Evolutionary conservation across 1,284 basidiomycete genomes (phyloP).

Genomic region (Inonotus hispidus): DNA sequence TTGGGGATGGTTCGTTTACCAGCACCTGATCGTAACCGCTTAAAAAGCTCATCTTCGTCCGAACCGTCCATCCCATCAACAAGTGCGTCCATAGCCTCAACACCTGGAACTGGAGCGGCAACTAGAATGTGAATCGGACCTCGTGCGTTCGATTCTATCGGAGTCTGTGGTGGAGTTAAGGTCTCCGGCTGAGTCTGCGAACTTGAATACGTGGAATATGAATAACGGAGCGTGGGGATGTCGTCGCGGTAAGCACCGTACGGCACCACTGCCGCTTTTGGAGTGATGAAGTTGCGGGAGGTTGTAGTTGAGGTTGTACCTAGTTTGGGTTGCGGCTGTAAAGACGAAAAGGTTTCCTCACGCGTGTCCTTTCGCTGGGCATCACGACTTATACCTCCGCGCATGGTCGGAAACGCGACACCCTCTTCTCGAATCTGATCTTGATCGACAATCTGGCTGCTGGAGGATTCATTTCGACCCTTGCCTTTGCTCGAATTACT

Average conservation of each 20-base stretch:
- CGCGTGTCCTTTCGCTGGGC: neutral
- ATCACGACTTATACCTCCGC: neutral
- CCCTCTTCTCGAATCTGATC: slow-evolving; percentile 5
- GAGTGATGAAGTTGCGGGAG: slow-evolving; percentile 4
- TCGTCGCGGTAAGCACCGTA: slow-evolving; percentile 15
- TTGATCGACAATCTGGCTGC: neutral
- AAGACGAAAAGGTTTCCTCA: neutral
- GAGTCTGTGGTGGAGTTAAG: slow-evolving; percentile 28
- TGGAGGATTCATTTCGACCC: slow-evolving; percentile 1
- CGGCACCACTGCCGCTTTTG: slow-evolving; percentile 2
- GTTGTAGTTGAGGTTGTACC: neutral
- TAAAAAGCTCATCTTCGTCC: slow-evolving; percentile 45
- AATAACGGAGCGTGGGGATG: slow-evolving; percentile 17
- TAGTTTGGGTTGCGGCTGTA: neutral
- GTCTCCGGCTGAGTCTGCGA: slow-evolving; percentile 15
- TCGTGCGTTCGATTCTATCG: slow-evolving; percentile 27
- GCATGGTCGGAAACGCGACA: slow-evolving; percentile 13
- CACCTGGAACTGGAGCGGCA: slow-evolving; percentile 67
- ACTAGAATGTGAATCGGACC: slow-evolving; percentile 58
- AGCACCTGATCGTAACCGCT: slow-evolving; percentile 2
- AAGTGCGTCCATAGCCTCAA: slow-evolving; percentile 79
- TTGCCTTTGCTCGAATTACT: slow-evolving; percentile 10
- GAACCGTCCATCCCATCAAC: slow-evolving; percentile 78
- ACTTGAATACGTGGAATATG: slow-evolving; percentile 15
- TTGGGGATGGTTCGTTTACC: slow-evolving; percentile 38